A percentile compares a stretch with the other conserved stretches of the same genome.
These are phyloP conservation scores for Fusarium chuoi DNA, from an alignment of 2,329 filamentous ascomycete genomes.

Conservation along the genomic window DNA sequence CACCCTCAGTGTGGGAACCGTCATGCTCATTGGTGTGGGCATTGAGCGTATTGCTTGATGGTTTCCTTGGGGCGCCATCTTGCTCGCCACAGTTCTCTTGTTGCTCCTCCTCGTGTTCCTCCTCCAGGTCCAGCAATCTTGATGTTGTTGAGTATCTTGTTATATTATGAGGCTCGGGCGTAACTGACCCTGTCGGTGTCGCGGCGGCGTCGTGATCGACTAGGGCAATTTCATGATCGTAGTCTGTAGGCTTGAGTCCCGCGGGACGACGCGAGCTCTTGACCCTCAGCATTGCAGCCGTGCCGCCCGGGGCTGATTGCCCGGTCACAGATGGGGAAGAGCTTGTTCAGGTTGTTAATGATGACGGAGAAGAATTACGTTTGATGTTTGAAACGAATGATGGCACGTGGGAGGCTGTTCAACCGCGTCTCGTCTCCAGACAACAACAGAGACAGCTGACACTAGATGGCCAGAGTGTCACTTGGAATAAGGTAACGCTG, in stretches of 20 bases:
- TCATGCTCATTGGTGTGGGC: slow-evolving; percentile 10
- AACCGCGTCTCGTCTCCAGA: neutral
- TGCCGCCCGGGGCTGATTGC: slow-evolving; percentile 20
- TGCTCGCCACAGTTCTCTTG: slow-evolving; percentile 1
- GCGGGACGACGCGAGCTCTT: slow-evolving; percentile 65
- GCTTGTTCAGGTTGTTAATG: slow-evolving; percentile 1
- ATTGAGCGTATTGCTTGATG: slow-evolving; percentile 18
- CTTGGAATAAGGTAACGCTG: neutral
- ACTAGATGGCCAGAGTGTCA: slow-evolving; percentile 1
- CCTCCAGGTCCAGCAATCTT: slow-evolving; percentile 37
- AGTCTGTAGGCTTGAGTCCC: slow-evolving; percentile 68
- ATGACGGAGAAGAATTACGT: slow-evolving; percentile 5
- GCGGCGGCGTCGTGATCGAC: slow-evolving; percentile 63
- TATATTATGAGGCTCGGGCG: slow-evolving; percentile 34
- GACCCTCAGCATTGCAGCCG: slow-evolving; percentile 48
- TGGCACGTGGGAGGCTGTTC: neutral
- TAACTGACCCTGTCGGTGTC: slow-evolving; percentile 34
- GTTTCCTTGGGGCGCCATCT: slow-evolving; percentile 1
- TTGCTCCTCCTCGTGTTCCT: slow-evolving; percentile 22
- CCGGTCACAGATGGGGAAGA: slow-evolving; percentile 17
- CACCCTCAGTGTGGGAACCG: slow-evolving; percentile 26
- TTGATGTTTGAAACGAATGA: slow-evolving; percentile 2
- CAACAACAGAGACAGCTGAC: neutral
- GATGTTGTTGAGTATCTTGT: slow-evolving; percentile 39
- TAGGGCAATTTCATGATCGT: slow-evolving; percentile 77